These are phyloP conservation scores for Teunomyces atbi DNA, from an alignment of 805 yeast species.

Conservation along the genomic window DNA sequence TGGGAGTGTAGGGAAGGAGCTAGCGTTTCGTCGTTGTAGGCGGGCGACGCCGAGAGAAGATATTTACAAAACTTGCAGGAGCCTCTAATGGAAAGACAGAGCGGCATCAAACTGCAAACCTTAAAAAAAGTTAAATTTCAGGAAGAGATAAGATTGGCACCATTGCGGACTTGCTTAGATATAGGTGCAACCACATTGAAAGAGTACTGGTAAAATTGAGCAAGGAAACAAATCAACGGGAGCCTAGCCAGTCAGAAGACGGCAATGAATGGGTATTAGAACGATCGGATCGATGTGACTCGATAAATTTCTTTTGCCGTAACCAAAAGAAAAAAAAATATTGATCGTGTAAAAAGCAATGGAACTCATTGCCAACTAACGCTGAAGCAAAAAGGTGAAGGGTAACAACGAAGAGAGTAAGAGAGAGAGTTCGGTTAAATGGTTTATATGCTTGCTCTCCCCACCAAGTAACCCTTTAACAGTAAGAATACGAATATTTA, in stretches of 20 bases:
- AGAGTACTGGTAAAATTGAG: not conserved
- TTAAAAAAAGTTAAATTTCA: too few relatives aligned
- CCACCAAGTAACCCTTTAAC: not conserved
- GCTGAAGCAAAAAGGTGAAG: too few relatives aligned
- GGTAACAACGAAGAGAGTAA: too few relatives aligned
- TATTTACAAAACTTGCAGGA: not conserved
- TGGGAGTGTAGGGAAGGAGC: not conserved
- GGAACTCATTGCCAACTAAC: too few relatives aligned
- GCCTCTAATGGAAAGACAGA: not conserved
- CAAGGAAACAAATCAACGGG: not conserved
- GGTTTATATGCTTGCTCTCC: not conserved
- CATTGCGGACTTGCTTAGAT: too few relatives aligned
- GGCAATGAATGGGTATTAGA: not conserved
- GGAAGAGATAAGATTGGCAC: not conserved
- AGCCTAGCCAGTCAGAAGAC: not conserved
- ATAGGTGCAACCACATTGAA: too few relatives aligned
- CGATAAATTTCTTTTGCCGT: not conserved
- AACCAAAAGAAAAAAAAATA: not conserved
- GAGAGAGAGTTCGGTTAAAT: too few relatives aligned
- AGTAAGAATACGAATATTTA: not conserved
- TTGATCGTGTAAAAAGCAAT: not conserved
- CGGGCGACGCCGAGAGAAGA: not conserved
- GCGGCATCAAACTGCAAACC: not conserved
- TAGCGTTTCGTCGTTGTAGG: not conserved
- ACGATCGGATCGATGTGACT: not conserved